Base-by-base conservation (phyloP, 2,329 filamentous ascomycete species). In the Sclerotinia nivalis region DNA sequence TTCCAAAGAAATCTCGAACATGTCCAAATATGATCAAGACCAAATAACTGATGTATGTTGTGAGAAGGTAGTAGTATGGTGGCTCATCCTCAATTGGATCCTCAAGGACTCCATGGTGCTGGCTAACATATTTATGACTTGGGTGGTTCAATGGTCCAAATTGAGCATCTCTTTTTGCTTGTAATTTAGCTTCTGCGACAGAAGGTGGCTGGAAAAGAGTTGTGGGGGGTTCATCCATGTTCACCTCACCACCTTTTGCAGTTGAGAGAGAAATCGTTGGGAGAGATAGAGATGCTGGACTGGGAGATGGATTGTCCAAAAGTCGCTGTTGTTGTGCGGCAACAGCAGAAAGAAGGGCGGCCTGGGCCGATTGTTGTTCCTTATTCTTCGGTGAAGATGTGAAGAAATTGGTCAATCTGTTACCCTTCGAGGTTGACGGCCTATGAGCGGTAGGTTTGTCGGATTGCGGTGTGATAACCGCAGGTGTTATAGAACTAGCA, bases 11-110 rank as follows among this genome's bases (percentile, higher is more conserved):
- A 80, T 99, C 96, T 79, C 95, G 90, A 71, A 97, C 89, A 79
- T 99, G 96, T 69, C 96, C 96, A 74, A 97, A 94, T 74, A 96
- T 89, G 79, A 99, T 98, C 77, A 99, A 87, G 75, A 98, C 90
- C 73, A 99, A 87, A 81, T 99, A 99, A 82, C 93, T 97, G 81
- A 99, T 93, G 84, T 99, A 99, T 77, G 96, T 99, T 49, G 96
- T 98, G 75, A 99, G 87, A 77, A 99, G 88, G 82, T 92, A 97
- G 85, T 94, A 98, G 83, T 97, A 98, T 25, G 95, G 93, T 55
- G 96, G 95, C 80, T 97, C 95, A 78, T 99, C 96, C 79, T 97
- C 93, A 71, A 98, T 84, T 7, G 95, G 94, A 50, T 93, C 88
- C 59, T 89, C 89, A 70, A 98, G 91, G 52, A 90, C 87, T 76